Evolutionary conservation across 2,329 filamentous ascomycete species (phyloP).

Genomic region (Ophiocordyceps robertsii): DNA sequence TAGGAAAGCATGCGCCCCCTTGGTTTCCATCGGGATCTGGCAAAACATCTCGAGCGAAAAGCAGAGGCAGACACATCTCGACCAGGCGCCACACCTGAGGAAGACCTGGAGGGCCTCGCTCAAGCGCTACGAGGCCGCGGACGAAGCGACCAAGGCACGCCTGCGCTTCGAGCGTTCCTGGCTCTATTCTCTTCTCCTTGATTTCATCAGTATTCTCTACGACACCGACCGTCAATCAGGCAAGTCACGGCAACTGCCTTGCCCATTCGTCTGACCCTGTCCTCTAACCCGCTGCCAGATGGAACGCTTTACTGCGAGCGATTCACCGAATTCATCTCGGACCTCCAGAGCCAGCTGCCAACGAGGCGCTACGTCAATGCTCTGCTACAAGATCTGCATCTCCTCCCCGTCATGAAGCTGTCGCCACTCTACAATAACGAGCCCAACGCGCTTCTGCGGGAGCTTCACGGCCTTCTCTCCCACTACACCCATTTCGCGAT

Average conservation of each 20-base stretch:
- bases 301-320: slow-evolving; percentile 76
- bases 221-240: slow-evolving; percentile 32
- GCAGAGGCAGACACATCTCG: slow-evolving; percentile 58
- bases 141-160: slow-evolving; percentile 63
- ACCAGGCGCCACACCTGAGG: slow-evolving; percentile 58
- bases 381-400: slow-evolving; percentile 71
- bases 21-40: slow-evolving; percentile 93
- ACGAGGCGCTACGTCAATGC: slow-evolving; percentile 90
- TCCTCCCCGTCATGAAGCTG: slow-evolving; percentile 62
- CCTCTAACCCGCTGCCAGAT: slow-evolving; percentile 27
- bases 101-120: slow-evolving; percentile 83
- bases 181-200: slow-evolving; percentile 75
- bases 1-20: slow-evolving; percentile 87
- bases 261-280: neutral
- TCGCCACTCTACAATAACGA: slow-evolving; percentile 68
- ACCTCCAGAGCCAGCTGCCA: slow-evolving; percentile 84
- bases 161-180: slow-evolving; percentile 86
- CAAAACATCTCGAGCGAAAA: slow-evolving; percentile 75
- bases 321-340: slow-evolving; percentile 82
- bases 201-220: slow-evolving; percentile 69
- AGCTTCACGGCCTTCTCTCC: slow-evolving; percentile 64
- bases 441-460: slow-evolving; percentile 63
- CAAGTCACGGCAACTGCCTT: slow-evolving; percentile 10
- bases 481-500: slow-evolving; percentile 86
- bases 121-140: slow-evolving; percentile 78